Conservation (phyloP, 805 yeast species). For the Ogataea methylovora region DNA sequence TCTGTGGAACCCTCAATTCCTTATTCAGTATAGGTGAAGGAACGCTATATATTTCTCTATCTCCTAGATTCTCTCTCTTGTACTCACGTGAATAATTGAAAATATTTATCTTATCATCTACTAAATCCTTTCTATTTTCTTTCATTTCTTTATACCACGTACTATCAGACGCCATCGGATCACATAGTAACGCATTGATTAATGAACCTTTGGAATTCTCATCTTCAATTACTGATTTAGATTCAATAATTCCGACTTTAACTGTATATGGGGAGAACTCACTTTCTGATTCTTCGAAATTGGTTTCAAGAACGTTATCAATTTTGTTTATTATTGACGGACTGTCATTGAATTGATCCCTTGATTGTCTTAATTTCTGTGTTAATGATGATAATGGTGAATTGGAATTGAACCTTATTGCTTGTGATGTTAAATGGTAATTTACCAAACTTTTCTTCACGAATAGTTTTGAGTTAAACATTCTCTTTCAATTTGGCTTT, state of each 20-base stretch:
- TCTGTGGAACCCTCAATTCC: slow-evolving; percentile 21
- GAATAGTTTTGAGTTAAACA: no score
- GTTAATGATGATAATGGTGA: no score
- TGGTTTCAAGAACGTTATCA: no score
- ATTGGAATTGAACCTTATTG: no score
- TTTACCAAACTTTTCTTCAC: no score
- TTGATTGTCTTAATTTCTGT: no score
- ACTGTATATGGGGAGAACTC: slow-evolving; percentile 16
- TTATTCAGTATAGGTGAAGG: slow-evolving; percentile 23
- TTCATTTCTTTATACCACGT: slow-evolving; percentile 10
- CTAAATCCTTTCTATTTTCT: slow-evolving; percentile 2
- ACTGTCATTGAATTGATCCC: no score
- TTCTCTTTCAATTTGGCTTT: no score
- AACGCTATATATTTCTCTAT: slow-evolving; percentile 9
- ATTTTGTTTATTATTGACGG: no score
- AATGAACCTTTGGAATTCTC: slow-evolving; percentile 13
- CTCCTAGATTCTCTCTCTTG: background rate
- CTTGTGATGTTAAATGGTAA: no score
- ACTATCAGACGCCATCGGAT: slow-evolving; percentile 22
- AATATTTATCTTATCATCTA: slow-evolving; percentile 3
- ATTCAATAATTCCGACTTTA: slow-evolving; percentile 21
- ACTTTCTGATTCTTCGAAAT: no score
- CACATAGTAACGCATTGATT: slow-evolving; percentile 18
- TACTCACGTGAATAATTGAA: slow-evolving; percentile 1
- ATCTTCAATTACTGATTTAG: slow-evolving; percentile 2